Conservation (phyloP, 352 stramenopile species). For the Aphanomyces stellatus region DNA sequence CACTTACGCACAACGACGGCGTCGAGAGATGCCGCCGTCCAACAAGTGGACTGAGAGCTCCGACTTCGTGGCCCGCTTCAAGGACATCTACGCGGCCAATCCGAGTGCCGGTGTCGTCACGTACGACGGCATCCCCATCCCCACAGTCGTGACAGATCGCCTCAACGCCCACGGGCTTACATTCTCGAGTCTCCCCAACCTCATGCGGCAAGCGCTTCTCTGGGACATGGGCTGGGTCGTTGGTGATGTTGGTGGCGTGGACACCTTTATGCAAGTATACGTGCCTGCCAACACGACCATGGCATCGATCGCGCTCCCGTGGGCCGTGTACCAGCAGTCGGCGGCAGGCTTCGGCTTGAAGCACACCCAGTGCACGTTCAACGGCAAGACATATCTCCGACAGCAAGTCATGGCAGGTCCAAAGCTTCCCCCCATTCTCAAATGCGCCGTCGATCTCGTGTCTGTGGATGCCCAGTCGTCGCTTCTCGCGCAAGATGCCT, state of each 20-base stretch:
- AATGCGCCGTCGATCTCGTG: background rate
- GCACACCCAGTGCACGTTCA: background rate
- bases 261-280: slow-evolving; percentile 3
- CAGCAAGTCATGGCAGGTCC: background rate
- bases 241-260: background rate
- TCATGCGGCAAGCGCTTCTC: background rate
- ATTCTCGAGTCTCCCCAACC: background rate
- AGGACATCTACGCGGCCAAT: background rate
- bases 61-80: slow-evolving; percentile 5
- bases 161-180: background rate
- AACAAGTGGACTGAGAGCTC: background rate
- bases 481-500: background rate
- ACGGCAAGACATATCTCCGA: background rate
- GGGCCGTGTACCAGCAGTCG: background rate
- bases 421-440: background rate
- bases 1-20: no score
- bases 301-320: background rate
- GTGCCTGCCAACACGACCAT: background rate
- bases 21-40: no score
- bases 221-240: slow-evolving; percentile 9
- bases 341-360: background rate
- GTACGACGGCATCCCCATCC: background rate
- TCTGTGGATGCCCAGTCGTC: background rate
- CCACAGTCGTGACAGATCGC: background rate
- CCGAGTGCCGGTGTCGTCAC: background rate